Evolutionary conservation across 176 grass and related monocot species (phyloP), one percentile per base, ranked within the genome.

Genomic region (Cymbopogon citratus): DNA sequence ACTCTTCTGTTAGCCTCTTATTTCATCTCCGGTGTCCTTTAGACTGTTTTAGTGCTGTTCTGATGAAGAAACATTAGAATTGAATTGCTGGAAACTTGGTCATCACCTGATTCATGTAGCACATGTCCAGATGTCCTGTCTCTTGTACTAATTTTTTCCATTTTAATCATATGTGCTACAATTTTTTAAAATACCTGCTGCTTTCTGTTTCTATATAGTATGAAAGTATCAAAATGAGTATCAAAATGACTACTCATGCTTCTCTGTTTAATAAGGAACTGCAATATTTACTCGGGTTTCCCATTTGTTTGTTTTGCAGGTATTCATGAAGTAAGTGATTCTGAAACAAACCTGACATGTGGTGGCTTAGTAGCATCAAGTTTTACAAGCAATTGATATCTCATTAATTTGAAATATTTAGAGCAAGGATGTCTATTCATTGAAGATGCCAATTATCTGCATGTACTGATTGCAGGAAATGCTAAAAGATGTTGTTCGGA

Each of bases 321-420:
- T 71, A 94, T 94, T 86, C 92, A 98, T 75, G 95, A 98, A 94
- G 95, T 98, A 98, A 94, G 95, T 81, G 54, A 12, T 64, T 69
- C 34, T 44, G 33, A 63, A 73, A 62, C 27, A 83, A 69, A 9
- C 40, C 28, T 21, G 23, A 23, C 52, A 65, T 77, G 36, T 68
- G 66, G 29, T 64, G 39, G 54, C 65, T 82, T 85, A 35, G 36
- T 72, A 29, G 66, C n/a, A 59, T 7, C 56, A 25, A 21, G 1
- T 66, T 39, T 74, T 39, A 35, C 70, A 75, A 81, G 62, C 48
- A 77, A 16, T 24, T 36, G 12, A 34, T 49, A 80, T 61, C 9
- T 21, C 6, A 66, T 56, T 34, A 23, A 15, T 9, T 14, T 10
- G 62, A 40, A 51, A 16, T 52, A 66, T 49, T 33, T 12, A 14